A percentile compares a stretch with the other conserved stretches of the same genome.
Conservation (phyloP, 805 yeast genomes). For the Yarrowia sp. region DNA sequence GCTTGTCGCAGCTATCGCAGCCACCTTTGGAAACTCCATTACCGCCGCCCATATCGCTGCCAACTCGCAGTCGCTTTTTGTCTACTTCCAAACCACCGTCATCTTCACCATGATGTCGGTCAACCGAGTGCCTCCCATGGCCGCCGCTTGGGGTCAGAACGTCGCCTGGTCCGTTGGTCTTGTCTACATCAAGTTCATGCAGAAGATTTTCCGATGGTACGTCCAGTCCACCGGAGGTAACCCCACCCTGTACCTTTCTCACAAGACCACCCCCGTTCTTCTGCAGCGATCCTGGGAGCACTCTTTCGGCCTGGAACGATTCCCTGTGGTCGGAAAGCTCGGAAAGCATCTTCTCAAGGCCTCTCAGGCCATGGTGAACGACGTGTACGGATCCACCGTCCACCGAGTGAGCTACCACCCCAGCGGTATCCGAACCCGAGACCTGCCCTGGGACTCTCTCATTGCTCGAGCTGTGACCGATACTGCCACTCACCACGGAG, state of each 20-base stretch:
- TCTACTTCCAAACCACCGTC: conserved; percentile 88
- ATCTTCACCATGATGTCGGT: conserved; percentile 85
- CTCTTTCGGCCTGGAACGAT: background rate
- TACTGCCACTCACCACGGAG: conserved; percentile 6
- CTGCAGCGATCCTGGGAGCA: conserved; percentile 58
- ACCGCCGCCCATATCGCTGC: conserved; percentile 91
- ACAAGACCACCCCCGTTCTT: conserved; percentile 69
- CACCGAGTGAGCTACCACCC: conserved; percentile 22
- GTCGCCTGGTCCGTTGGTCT: conserved; percentile 96
- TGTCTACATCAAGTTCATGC: conserved; percentile 81
- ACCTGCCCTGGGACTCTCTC: conserved; percentile 32
- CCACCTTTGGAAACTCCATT: conserved; percentile 84
- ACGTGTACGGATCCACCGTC: conserved; percentile 31
- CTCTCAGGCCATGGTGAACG: conserved; percentile 23
- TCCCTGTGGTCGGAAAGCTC: conserved; percentile 27
- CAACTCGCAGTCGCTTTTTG: conserved; percentile 79
- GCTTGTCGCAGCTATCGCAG: conserved; percentile 77
- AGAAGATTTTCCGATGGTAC: conserved; percentile 88
- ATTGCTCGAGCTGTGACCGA: conserved; percentile 26
- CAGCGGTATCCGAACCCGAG: conserved; percentile 25
- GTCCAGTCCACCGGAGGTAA: conserved; percentile 92
- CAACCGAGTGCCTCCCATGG: conserved; percentile 88
- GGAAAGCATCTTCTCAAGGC: conserved; percentile 13
- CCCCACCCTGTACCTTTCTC: conserved; percentile 68
- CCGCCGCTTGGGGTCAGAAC: conserved; percentile 89